Evolutionary conservation across 352 stramenopile genomes (phyloP), one percentile per base, ranked within the genome.

Genomic region (Globisporangium radiosum): DNA sequence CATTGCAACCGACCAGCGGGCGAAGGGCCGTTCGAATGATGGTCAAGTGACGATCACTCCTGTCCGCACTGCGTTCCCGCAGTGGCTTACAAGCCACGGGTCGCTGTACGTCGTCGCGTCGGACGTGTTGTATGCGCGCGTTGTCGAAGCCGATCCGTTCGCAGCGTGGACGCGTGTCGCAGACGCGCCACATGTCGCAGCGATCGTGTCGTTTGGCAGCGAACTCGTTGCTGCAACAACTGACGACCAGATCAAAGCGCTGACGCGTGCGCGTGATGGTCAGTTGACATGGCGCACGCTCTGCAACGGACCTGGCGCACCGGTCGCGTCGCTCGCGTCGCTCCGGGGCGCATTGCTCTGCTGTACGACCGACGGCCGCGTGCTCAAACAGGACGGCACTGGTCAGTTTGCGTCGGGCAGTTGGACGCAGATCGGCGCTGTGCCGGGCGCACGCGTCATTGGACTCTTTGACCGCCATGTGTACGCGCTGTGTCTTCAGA

Each of bases 41-140:
- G 88, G 69, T 85, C 83, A 33, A 83, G 84, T 67, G 47, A 66
- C 19, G 68, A 51, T 43, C 52, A 53, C 0, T 51, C 52, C 2
- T 55, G 10, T 47, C 33, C 52, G 43, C 52, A 6, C 71, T 10
- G 69, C 72, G 57, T 78, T 92, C 44, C 85, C 85, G 37, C 64
- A 71, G 44, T 94, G 85, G 82, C 77, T 94, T 39, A 80, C 76
- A 53, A 89, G 80, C 62, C 75, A 88, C 55, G 85, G 85, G 4
- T 91, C 81, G 49, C 69, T 94, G 37, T 92, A 72, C 64, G 59
- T 87, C 19, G 73, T 94, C 15, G 75, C 71, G 6, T 69, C 81
- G 44, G 52, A 68, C 0, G 69, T 75, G 56, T 59, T 94, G 43
- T 90, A 84, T 63, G 76, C 79, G 14, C 81, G 81, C 39, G 59